Percentiles rank a stretch among this genome's conserved stretches.
Evolutionary conservation across 192 early-diverging fungal species (phyloP).

Genomic region (Glomus cerebriforme): DNA sequence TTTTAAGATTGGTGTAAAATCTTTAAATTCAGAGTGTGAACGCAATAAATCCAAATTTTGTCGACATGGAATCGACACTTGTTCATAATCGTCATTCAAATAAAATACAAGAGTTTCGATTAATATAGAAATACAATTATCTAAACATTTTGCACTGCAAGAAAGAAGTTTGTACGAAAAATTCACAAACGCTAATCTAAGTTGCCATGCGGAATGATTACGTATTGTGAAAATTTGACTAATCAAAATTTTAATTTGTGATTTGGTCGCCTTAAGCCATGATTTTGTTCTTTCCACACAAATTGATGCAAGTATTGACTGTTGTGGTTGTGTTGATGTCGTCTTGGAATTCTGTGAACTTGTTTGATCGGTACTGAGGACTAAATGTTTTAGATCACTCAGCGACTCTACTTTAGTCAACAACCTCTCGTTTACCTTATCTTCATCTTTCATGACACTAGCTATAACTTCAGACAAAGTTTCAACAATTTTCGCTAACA

Average conservation of each 20-base stretch:
- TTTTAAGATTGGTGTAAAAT: constrained; percentile 41
- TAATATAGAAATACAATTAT: constrained; percentile 34
- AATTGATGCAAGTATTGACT: not conserved
- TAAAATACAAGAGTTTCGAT: constrained; percentile 43
- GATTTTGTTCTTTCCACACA: constrained; percentile 24
- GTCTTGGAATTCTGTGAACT: not conserved
- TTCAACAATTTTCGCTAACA: constrained; percentile 35
- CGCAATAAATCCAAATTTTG: constrained; percentile 29
- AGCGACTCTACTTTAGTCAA: constrained; percentile 3
- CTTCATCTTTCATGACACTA: constrained; percentile 38
- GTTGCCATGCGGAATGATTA: constrained; percentile 38
- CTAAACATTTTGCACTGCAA: constrained; percentile 37
- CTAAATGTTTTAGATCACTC: constrained; percentile 31
- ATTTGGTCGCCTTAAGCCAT: constrained; percentile 38
- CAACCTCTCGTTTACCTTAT: constrained; percentile 23
- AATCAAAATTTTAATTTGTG: constrained; percentile 34
- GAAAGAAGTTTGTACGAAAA: constrained; percentile 39
- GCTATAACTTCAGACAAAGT: constrained; percentile 35
- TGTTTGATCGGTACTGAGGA: not conserved
- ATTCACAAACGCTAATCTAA: constrained; percentile 41
- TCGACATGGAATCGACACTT: constrained; percentile 34
- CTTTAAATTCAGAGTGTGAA: constrained; percentile 4
- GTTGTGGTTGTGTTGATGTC: not conserved
- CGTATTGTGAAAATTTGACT: constrained; percentile 36
- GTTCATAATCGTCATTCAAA: constrained; percentile 39